Evolutionary conservation across 176 grass and related monocot genomes (phyloP).

Genomic region (Triticum aestivum): DNA sequence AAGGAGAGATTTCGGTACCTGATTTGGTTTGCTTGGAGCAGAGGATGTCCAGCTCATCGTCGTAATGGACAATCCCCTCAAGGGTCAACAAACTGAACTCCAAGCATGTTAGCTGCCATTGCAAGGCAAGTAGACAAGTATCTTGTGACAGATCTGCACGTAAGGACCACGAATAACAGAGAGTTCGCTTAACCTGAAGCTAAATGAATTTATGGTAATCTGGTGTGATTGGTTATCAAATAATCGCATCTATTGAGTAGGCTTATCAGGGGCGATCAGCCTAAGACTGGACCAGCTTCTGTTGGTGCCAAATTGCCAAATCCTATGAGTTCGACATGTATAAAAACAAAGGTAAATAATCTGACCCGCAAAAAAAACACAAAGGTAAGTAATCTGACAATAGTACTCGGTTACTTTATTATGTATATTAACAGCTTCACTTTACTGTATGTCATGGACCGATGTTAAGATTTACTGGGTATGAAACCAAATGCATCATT

Average conservation of each 20-base stretch:
- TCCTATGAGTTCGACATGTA: neutral
- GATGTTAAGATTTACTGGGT: neutral
- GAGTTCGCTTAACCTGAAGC: neutral
- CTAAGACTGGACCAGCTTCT: neutral
- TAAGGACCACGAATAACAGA: neutral
- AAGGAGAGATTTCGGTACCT: conserved; percentile 9
- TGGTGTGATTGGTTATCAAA: neutral
- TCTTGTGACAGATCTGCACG: neutral
- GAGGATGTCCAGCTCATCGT: conserved; percentile 6
- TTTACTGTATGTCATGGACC: neutral
- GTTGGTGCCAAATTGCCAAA: neutral
- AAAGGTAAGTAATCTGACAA: neutral
- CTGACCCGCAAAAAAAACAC: no score
- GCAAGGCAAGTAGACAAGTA: conserved; percentile 25
- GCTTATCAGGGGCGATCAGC: neutral
- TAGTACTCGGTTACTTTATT: neutral
- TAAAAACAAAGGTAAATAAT: neutral
- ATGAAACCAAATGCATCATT: neutral
- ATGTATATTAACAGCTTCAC: neutral
- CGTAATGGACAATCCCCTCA: neutral
- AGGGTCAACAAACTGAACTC: conserved; percentile 29
- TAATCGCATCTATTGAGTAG: neutral
- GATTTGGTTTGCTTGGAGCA: conserved; percentile 21
- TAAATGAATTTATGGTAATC: conserved; percentile 9
- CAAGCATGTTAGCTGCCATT: conserved; percentile 18